Conservation (phyloP, 208 protist genomes). For the Phytomonas francai region DNA sequence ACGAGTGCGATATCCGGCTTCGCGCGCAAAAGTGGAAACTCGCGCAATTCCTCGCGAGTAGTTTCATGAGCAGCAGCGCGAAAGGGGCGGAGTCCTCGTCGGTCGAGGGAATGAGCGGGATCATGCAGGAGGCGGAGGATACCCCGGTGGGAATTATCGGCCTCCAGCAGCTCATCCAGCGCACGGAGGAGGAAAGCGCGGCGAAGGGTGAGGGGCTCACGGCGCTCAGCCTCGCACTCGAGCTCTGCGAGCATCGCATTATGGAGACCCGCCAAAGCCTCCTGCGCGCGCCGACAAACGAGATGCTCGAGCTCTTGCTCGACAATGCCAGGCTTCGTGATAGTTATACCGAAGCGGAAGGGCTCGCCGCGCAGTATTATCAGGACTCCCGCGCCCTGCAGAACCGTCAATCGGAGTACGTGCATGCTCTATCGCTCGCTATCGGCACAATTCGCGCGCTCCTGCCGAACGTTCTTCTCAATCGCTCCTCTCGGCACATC, state of each 20-base stretch:
- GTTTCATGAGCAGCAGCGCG: conserved; percentile 16
- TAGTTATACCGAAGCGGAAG: conserved; percentile 77
- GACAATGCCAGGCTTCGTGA: conserved; percentile 64
- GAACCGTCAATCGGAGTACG: conserved; percentile 58
- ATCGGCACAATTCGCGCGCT: conserved; percentile 32
- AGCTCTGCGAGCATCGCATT: conserved; percentile 45
- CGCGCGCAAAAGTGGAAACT: conserved; percentile 70
- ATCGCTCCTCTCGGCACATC: background rate
- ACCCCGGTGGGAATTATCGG: conserved; percentile 58
- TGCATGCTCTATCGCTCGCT: conserved; percentile 45
- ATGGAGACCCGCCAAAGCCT: conserved; percentile 33
- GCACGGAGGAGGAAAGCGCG: conserved; percentile 29
- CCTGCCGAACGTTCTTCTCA: conserved; percentile 21
- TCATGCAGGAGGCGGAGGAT: background rate
- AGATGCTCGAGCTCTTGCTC: conserved; percentile 58
- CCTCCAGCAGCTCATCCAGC: conserved; percentile 41
- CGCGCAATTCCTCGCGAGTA: conserved; percentile 51
- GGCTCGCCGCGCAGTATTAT: conserved; percentile 73
- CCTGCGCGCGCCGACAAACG: conserved; percentile 45
- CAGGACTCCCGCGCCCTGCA: conserved; percentile 48
- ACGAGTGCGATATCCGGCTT: conserved; percentile 48
- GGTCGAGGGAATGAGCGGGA: background rate
- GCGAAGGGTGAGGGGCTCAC: conserved; percentile 28
- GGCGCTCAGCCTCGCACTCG: conserved; percentile 28
- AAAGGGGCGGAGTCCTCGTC: conserved; percentile 10